Base-by-base conservation (phyloP, 1,284 basidiomycete genomes). In the Marasmius fiardii region DNA sequence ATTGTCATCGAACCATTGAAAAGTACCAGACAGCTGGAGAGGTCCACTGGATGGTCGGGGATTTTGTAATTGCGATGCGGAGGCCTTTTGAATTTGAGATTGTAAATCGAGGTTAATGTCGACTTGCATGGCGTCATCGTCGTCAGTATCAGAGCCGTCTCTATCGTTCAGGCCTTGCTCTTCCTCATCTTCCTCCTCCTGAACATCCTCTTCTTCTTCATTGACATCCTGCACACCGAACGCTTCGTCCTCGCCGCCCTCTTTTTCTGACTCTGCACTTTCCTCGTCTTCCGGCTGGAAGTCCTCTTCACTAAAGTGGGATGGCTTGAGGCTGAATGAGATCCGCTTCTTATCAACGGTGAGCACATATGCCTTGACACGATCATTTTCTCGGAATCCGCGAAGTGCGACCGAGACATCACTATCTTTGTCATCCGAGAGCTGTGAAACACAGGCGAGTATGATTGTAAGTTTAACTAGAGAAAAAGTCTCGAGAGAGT, bases 321-420 rank as follows among this genome's bases (percentile, higher is more conserved):
- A 95, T 34, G 92, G 92, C 72, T 97, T 98, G 59, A 98, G 77
- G 53, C 93, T 90, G 44, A 99, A 82, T 45, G 90, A 90, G 61
- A 98, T 86, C 52, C 90, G 88, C 49, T 81, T 83, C 71, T 92
- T 94, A 61, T 95, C 88, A 48, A 96, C 77, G 10, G 81, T 80
- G 48, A 91, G 70, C 47, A 99, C 81, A 45, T 89, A 72, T 1
- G 92, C 92, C 69, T 89, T 91, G 57, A 98, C 92, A 37, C 78
- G 77, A 71, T 98, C 95, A 16, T 93, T 93, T 68, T 91, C 87
- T 34, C 85, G 81, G 80, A 97, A 97, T 26, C 86, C 88, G 58
- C 83, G 85, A 43, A 97, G 76, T 2, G 93, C 93, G 55, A 90
- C 74, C 24, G 78, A 69, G 33, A 92, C 86, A 68, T 95, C 90